Percentiles rank a stretch among this genome's conserved stretches.
Evolutionary conservation across 257 asterid genomes (phyloP).

Genomic region (Capsicum rhomboideum): DNA sequence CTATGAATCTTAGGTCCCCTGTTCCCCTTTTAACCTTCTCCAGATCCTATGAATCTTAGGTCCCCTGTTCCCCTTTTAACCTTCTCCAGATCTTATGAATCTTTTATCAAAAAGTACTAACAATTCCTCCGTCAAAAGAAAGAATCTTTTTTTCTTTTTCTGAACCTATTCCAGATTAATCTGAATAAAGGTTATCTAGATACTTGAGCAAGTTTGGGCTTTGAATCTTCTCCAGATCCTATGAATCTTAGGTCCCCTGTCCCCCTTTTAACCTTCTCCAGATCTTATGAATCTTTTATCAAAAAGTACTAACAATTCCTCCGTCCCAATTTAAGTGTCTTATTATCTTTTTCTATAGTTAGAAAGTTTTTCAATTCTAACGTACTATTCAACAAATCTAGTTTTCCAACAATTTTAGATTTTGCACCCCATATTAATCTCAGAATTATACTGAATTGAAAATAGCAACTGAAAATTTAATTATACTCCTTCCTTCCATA

Average conservation of each 20-base stretch:
- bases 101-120: neutral
- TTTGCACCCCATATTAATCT: neutral
- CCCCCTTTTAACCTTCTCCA: neutral
- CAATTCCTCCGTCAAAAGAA: no score
- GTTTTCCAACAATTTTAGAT: neutral
- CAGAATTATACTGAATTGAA: neutral
- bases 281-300: neutral
- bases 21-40: slow-evolving; percentile 1
- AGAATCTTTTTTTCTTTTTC: no score
- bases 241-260: neutral
- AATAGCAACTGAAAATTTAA: neutral
- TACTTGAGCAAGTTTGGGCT: neutral
- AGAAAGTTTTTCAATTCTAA: no score
- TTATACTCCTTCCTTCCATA: no score
- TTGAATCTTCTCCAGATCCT: neutral
- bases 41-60: neutral
- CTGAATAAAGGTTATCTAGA: neutral
- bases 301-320: neutral
- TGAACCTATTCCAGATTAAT: no score
- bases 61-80: neutral
- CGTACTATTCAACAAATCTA: no score
- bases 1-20: neutral
- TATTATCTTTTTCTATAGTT: no score
- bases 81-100: neutral
- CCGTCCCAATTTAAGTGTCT: no score